Conservation (phyloP, 2,329 filamentous ascomycete species). For the Fusarium guadeloupense region DNA sequence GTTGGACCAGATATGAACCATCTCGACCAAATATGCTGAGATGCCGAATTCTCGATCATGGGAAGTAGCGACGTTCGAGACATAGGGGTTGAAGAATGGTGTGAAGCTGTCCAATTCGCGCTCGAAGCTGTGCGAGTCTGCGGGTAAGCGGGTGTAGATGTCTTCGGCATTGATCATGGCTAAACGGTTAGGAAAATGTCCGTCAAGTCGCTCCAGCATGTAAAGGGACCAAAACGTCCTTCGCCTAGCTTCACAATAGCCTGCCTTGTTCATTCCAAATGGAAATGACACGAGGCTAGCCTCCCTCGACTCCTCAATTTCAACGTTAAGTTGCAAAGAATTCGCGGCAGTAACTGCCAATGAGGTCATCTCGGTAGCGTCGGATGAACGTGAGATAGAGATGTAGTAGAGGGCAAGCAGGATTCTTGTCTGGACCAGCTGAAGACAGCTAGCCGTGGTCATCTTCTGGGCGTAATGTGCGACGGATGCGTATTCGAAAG, state of each 20-base stretch:
- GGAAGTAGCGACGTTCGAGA: constrained; percentile 34
- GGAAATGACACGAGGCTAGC: constrained; percentile 54
- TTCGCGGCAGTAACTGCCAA: constrained; percentile 68
- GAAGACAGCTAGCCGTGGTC: constrained; percentile 53
- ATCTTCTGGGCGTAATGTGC: constrained; percentile 63
- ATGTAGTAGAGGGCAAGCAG: constrained; percentile 73
- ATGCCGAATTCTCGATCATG: constrained; percentile 53
- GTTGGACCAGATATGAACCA: constrained; percentile 72
- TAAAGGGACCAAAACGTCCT: constrained; percentile 78
- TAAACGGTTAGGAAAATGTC: constrained; percentile 62
- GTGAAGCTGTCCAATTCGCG: constrained; percentile 64
- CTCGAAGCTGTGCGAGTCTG: constrained; percentile 69
- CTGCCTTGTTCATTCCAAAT: constrained; percentile 65
- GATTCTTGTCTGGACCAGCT: constrained; percentile 73
- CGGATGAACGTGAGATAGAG: constrained; percentile 65
- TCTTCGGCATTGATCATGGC: constrained; percentile 70
- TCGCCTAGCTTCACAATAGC: constrained; percentile 72
- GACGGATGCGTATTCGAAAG: constrained; percentile 57
- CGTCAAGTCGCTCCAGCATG: constrained; percentile 73
- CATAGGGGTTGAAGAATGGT: constrained; percentile 68
- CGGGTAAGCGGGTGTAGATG: constrained; percentile 73
- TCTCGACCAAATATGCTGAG: constrained; percentile 69
- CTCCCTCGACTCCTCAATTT: constrained; percentile 60
- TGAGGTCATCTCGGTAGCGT: constrained; percentile 71
- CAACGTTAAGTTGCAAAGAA: constrained; percentile 70